phyloP scores from a whole-genome alignment of 179 eudicot genomes.

The Carnegiea gigantea region DNA sequence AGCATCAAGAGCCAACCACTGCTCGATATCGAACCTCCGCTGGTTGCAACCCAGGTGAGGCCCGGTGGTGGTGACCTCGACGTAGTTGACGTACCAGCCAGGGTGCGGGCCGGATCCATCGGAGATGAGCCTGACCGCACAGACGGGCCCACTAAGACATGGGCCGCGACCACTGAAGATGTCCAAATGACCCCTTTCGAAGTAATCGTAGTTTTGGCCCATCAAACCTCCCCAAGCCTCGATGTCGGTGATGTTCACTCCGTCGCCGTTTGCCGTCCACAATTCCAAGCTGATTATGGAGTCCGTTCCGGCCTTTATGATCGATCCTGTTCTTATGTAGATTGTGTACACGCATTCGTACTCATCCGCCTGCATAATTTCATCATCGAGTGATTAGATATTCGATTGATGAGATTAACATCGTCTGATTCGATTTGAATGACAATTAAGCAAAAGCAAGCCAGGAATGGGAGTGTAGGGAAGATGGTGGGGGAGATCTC shows the following conservation, averaged over 20 bases:
- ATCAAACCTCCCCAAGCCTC: constrained; percentile 78
- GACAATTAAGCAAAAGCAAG: too few species aligned
- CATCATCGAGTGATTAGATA: too few species aligned
- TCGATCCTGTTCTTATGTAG: constrained; percentile 69
- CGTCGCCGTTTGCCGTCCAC: constrained; percentile 50
- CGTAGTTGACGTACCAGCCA: constrained; percentile 81
- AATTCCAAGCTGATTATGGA: constrained; percentile 49
- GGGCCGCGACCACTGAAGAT: constrained; percentile 80
- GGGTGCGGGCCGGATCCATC: constrained; percentile 72
- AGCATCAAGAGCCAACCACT: constrained; percentile 75
- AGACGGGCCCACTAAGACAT: constrained; percentile 55
- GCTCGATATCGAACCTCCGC: constrained; percentile 58
- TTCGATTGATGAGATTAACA: too few species aligned
- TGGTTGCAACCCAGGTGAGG: constrained; percentile 54
- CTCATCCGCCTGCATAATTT: not conserved
- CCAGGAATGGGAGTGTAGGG: not conserved
- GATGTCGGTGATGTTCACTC: constrained; percentile 41
- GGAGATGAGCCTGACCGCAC: constrained; percentile 50
- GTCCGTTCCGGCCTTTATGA: constrained; percentile 70
- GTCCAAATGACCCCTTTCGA: constrained; percentile 72
- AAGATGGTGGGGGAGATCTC: not conserved
- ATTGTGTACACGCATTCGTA: constrained; percentile 61
- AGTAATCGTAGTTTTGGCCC: constrained; percentile 66
- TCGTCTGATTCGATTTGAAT: too few species aligned
- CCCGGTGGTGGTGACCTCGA: constrained; percentile 79